Evolutionary conservation across 2,329 filamentous ascomycete genomes (phyloP), one percentile per base, ranked within the genome.

Genomic region (Blastomyces silverae): DNA sequence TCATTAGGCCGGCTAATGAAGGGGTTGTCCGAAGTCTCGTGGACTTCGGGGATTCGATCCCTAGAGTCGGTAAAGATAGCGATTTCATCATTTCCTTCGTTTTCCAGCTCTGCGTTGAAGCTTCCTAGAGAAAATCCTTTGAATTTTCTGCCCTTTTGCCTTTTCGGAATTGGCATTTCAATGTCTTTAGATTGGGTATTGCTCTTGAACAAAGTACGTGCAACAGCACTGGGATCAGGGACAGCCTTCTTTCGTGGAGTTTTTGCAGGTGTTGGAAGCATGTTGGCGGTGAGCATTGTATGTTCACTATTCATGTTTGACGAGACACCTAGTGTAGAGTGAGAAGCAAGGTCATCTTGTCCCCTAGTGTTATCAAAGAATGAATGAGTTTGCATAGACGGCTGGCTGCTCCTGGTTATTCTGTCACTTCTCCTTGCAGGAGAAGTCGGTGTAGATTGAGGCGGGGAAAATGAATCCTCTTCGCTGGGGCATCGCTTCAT

Each of bases 11-110:
- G 78, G 17, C 76, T 78, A 60, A 81, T 70, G 69, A 87, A 87
- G 0, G 84, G 84, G 68, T 87, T 87, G 63, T 82, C 80, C 58
- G 80, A 77, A 44, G 76, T 78, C 4, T 78, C 71, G 67, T 84
- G 82, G 2, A 81, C 65, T 61, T 82, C 78, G 17, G 85, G 85
- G 42, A 87, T 77, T 57, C 84, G 82, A 70, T 87, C 85, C 68
- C 85, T 82, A 34, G 83, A 83, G 69, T 88, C 85, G n/a, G 84
- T 87, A 75, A 81, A 87, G 66, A 88, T 85, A 61, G 82, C 74
- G 57, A 87, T 83, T 63, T 79, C 74, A 4, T 75, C 73, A 52
- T 78, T 75, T 28, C 67, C 70, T 25, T 68, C 68, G 25, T 67
- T 66, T 34, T 71, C 71, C 17, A 72, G 64, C 39, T 76, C 71